A percentile compares a stretch with the other conserved stretches of the same genome.
phyloP scores from a whole-genome alignment of 2,329 filamentous ascomycete species.

The Apiospora aurea region DNA sequence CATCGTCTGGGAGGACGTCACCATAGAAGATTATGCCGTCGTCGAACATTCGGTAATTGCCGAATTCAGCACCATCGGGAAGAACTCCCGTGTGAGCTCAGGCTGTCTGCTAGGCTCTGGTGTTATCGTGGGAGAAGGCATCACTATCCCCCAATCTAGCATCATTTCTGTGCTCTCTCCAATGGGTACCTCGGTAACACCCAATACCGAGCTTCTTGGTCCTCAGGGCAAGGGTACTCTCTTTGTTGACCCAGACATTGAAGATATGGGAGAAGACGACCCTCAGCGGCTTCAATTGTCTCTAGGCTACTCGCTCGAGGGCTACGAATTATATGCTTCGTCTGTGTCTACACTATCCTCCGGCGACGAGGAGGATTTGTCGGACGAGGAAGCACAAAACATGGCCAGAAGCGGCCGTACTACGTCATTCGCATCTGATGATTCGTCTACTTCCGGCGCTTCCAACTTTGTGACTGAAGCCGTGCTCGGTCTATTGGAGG shows the following conservation, averaged over 20 bases:
- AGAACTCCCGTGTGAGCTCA: conserved; percentile 69
- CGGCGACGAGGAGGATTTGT: conserved; percentile 70
- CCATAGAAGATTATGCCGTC: conserved; percentile 76
- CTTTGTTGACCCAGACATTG: conserved; percentile 55
- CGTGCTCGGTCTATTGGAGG: conserved; percentile 84
- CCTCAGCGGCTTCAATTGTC: conserved; percentile 60
- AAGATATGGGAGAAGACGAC: conserved; percentile 58
- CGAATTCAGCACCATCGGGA: conserved; percentile 74
- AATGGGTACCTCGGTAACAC: conserved; percentile 46
- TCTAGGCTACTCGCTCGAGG: conserved; percentile 61
- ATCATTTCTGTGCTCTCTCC: conserved; percentile 48
- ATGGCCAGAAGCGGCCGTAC: conserved; percentile 62
- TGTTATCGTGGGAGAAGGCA: conserved; percentile 72
- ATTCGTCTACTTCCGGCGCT: conserved; percentile 66
- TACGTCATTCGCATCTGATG: conserved; percentile 76
- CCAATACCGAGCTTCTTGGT: conserved; percentile 57
- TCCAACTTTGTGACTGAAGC: conserved; percentile 85
- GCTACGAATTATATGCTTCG: conserved; percentile 60
- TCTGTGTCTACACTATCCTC: conserved; percentile 69
- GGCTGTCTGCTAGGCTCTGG: conserved; percentile 84
- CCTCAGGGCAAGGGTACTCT: conserved; percentile 56
- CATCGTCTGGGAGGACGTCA: conserved; percentile 89
- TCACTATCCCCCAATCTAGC: conserved; percentile 49
- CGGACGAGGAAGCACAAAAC: conserved; percentile 69
- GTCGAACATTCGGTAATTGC: conserved; percentile 80